Percentiles rank a stretch among this genome's conserved stretches.
Evolutionary conservation across 805 yeast species (phyloP).

Genomic region (Candida jianshihensis): DNA sequence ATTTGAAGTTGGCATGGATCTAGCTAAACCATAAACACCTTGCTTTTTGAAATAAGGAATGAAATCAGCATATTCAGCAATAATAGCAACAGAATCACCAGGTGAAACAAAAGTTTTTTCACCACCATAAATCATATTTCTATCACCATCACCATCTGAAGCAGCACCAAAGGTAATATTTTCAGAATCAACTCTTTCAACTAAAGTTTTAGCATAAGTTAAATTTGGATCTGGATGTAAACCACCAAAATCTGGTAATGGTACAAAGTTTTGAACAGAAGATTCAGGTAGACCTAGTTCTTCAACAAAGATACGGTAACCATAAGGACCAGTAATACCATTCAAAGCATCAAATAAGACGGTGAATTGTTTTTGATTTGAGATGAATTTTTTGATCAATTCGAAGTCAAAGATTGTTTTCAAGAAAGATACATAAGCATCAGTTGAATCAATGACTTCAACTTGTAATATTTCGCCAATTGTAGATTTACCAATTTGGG

Average conservation of each 20-base stretch:
- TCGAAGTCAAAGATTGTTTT: conserved; percentile 84
- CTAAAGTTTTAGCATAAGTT: conserved; percentile 87
- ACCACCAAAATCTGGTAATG: conserved; percentile 92
- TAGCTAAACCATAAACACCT: conserved; percentile 88
- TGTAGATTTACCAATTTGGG: conserved; percentile 42
- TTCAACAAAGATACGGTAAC: conserved; percentile 71
- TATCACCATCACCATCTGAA: conserved; percentile 98
- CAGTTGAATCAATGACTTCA: conserved; percentile 78
- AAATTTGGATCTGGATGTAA: conserved; percentile 97
- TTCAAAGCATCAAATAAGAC: conserved; percentile 84
- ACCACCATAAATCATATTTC: conserved; percentile 97
- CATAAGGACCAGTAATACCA: conserved; percentile 98
- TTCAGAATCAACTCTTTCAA: conserved; percentile 74
- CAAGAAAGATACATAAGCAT: conserved; percentile 70
- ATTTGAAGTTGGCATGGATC: conserved; percentile 96
- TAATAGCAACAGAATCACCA: conserved; percentile 96
- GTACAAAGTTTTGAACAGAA: conserved; percentile 71
- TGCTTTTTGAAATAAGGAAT: conserved; percentile 88
- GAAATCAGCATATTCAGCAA: conserved; percentile 84
- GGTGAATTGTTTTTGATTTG: conserved; percentile 49
- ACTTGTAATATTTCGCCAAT: conserved; percentile 62
- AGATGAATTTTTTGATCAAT: conserved; percentile 66
- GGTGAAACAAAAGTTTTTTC: conserved; percentile 87
- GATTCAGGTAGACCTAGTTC: conserved; percentile 72
- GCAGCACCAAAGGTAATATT: conserved; percentile 94